These are phyloP conservation scores for Porphyrellus sp. DNA, from an alignment of 1,284 basidiomycete genomes.

Conservation along the genomic window DNA sequence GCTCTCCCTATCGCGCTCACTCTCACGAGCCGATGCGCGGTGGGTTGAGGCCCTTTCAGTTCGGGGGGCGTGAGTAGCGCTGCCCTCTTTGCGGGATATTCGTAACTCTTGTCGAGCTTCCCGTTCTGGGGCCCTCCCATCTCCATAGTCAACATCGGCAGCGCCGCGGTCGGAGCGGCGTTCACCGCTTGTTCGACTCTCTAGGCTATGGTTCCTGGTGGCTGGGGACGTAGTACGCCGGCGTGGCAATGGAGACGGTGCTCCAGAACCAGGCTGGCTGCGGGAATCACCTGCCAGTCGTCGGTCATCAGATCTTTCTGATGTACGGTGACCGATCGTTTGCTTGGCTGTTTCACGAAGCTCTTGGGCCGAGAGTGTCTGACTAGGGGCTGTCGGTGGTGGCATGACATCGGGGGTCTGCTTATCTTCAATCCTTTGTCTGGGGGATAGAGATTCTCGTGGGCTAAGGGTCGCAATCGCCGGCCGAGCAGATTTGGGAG, in stretches of 20 bases:
- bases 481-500: slow-evolving; percentile 16
- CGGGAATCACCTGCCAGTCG: slow-evolving; percentile 37
- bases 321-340: slow-evolving; percentile 41
- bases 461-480: slow-evolving; percentile 24
- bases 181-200: slow-evolving; percentile 68
- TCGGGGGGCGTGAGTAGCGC: slow-evolving; percentile 47
- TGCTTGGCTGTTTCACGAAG: slow-evolving; percentile 74
- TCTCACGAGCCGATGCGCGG: slow-evolving; percentile 30
- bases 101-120: slow-evolving; percentile 45
- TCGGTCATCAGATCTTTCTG: slow-evolving; percentile 43
- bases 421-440: slow-evolving; percentile 31
- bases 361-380: slow-evolving; percentile 76
- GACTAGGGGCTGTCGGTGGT: slow-evolving; percentile 74
- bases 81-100: slow-evolving; percentile 39
- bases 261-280: slow-evolving; percentile 46
- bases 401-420: slow-evolving; percentile 52
- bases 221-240: slow-evolving; percentile 63
- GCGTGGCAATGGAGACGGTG: slow-evolving; percentile 51
- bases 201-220: slow-evolving; percentile 65
- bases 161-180: slow-evolving; percentile 53
- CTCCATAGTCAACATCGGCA: slow-evolving; percentile 43
- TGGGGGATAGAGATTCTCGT: slow-evolving; percentile 45
- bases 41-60: slow-evolving; percentile 43
- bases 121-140: slow-evolving; percentile 52
- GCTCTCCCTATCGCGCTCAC: slow-evolving; percentile 44